Base-by-base conservation (phyloP, 495 filamentous ascomycete genomes). In the Penicillium parvum region DNA sequence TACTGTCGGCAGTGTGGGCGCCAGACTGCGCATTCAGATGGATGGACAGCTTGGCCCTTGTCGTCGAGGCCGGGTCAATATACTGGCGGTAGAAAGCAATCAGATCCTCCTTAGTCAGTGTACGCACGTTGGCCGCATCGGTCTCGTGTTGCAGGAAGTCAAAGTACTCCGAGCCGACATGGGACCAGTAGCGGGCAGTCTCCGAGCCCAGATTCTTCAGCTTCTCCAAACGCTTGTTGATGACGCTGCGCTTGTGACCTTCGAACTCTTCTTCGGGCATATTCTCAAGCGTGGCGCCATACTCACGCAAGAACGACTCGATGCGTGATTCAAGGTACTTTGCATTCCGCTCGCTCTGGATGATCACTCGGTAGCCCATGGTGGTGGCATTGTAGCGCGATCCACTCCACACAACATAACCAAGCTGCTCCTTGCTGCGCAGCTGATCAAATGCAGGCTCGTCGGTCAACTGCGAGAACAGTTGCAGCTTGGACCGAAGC, bases 391-490 rank as follows among this genome's bases (percentile, higher is more conserved):
- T 78, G 41, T 82, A 73, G 32, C 85, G 73, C 9, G 78, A 66
- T 10, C 89, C 88, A 35, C 84, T 91, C 69, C 86, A 95, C 1
- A 99, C 92, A 32, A 97, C 83, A 55, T 99, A 99, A 10, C 92
- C 92, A 7, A 99, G 84, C 63, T 99, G 92, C 61, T 99, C 92
- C 62, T 96, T 96, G 30, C 92, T 96, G 30, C 92, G 81, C 2
- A 99, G 73, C 58, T 90, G 86, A 61, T 99, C 86, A 60, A 97
- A 99, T 17, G 81, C 85, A 12, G 90, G 89, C 71, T 99, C 92
- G 33, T 95, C 84, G 1, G 87, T 83, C 65, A 96, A 79, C 61
- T 99, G 94, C n/a, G 87, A 82, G 37, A 96, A 75, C 7, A 99
- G 75, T 32, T 89, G 73, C 0, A 86, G 73, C 68, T 88, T 89